phyloP scores from a whole-genome alignment of 164 flowering plant genomes.

The Annona squamosa region DNA sequence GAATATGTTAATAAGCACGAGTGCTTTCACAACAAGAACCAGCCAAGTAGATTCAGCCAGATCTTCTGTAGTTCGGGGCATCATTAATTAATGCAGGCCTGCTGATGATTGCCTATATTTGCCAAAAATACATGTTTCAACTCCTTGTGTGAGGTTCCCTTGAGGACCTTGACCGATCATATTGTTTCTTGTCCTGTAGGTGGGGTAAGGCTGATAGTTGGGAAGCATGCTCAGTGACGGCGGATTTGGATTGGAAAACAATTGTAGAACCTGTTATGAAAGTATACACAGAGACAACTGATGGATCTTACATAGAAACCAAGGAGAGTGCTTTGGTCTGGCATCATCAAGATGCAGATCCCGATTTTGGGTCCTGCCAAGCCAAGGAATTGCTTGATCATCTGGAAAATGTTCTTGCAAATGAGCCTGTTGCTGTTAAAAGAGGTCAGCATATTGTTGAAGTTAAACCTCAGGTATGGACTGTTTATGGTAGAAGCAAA shows the following conservation, averaged over 20 bases:
- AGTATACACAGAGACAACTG: slow-evolving; percentile 16
- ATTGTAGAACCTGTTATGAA: slow-evolving; percentile 17
- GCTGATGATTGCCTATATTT: not conserved
- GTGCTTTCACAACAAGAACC: too few species aligned
- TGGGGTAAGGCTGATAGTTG: slow-evolving; percentile 7
- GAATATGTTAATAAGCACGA: not conserved
- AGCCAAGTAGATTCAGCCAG: not conserved
- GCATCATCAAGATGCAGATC: slow-evolving; percentile 20
- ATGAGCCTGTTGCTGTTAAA: slow-evolving; percentile 19
- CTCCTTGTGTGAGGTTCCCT: not conserved
- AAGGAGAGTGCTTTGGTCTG: slow-evolving; percentile 21
- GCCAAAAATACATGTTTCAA: not conserved
- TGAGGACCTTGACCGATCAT: not conserved
- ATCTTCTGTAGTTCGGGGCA: not conserved
- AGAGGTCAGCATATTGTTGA: slow-evolving; percentile 19
- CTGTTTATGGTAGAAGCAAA: not conserved
- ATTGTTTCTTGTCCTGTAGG: slow-evolving; percentile 1
- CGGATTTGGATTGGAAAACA: slow-evolving; percentile 15
- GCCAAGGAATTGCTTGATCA: slow-evolving; percentile 19
- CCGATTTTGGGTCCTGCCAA: slow-evolving; percentile 18
- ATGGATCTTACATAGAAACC: slow-evolving; percentile 15
- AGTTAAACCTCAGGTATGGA: slow-evolving; percentile 19
- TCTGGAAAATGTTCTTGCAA: slow-evolving; percentile 17
- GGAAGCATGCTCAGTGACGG: slow-evolving; percentile 9
- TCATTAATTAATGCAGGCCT: not conserved